Evolutionary conservation across 805 yeast species (phyloP).

Genomic region (Candida khao-thaluensis): DNA sequence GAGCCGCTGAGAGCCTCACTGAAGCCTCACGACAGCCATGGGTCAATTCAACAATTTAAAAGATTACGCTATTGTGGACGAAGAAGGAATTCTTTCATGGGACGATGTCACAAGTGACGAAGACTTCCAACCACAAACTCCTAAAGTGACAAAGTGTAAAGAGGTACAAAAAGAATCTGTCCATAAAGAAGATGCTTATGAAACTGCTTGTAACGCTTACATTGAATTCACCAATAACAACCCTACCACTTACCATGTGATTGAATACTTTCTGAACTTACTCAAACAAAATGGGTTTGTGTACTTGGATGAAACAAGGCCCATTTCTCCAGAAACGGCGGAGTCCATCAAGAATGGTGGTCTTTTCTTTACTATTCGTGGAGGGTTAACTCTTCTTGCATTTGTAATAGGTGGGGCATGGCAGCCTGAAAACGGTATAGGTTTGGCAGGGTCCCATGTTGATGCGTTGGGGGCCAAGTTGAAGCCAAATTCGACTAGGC

Average conservation of each 20-base stretch:
- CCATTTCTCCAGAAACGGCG: slow-evolving; percentile 19
- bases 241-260: slow-evolving; percentile 78
- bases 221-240: slow-evolving; percentile 67
- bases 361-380: slow-evolving; percentile 65
- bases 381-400: slow-evolving; percentile 66
- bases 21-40: no score
- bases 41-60: background rate
- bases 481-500: slow-evolving; percentile 69
- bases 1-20: slow-evolving; percentile 6
- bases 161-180: no score
- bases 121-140: background rate
- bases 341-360: slow-evolving; percentile 35
- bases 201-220: no score
- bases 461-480: slow-evolving; percentile 68
- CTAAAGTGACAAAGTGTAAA: background rate
- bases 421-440: slow-evolving; percentile 64
- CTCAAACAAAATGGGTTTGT: slow-evolving; percentile 61
- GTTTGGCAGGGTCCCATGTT: slow-evolving; percentile 70
- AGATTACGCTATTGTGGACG: slow-evolving; percentile 7
- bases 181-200: no score
- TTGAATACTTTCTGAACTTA: slow-evolving; percentile 46
- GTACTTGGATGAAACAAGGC: slow-evolving; percentile 59
- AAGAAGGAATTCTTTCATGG: slow-evolving; percentile 15
- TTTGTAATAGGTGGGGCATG: slow-evolving; percentile 68
- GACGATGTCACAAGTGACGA: slow-evolving; percentile 11